A percentile compares a stretch with the other conserved stretches of the same genome.
Conservation (phyloP, 1,284 basidiomycete species). For the Ganoderma sp. region DNA sequence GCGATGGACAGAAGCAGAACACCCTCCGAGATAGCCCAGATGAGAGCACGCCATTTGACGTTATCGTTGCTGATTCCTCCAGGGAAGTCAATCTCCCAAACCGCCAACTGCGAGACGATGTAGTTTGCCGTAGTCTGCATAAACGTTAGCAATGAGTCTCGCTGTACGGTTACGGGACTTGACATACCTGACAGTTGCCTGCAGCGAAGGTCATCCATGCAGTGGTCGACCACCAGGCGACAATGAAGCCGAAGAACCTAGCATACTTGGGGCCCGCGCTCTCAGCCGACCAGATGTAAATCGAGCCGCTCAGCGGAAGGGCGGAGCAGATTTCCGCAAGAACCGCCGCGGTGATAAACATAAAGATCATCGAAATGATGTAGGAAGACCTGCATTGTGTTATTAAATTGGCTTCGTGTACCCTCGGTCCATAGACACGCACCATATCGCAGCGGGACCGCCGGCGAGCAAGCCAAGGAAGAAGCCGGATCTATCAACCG, state of each 20-base stretch:
- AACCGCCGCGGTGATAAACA: constrained; percentile 84
- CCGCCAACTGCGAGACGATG: constrained; percentile 78
- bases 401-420: neutral
- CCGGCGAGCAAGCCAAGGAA: constrained; percentile 85
- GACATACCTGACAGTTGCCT: constrained; percentile 75
- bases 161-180: neutral
- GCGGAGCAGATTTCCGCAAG: constrained; percentile 89
- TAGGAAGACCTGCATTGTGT: constrained; percentile 70
- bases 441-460: constrained; percentile 85
- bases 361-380: constrained; percentile 78
- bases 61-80: constrained; percentile 74
- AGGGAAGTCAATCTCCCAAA: constrained; percentile 80
- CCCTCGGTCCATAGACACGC: constrained; percentile 13
- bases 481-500: constrained; percentile 62
- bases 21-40: constrained; percentile 81
- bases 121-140: constrained; percentile 82
- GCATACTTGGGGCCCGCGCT: constrained; percentile 85
- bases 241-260: constrained; percentile 83
- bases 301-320: constrained; percentile 83
- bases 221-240: constrained; percentile 88
- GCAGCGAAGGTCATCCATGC: constrained; percentile 92
- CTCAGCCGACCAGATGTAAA: constrained; percentile 91
- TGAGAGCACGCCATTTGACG: constrained; percentile 81
- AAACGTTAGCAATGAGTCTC: neutral
- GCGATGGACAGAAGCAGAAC: constrained; percentile 71